These are phyloP conservation scores for Phytophthora agathidicida DNA, from an alignment of 352 stramenopile species.

Conservation along the genomic window DNA sequence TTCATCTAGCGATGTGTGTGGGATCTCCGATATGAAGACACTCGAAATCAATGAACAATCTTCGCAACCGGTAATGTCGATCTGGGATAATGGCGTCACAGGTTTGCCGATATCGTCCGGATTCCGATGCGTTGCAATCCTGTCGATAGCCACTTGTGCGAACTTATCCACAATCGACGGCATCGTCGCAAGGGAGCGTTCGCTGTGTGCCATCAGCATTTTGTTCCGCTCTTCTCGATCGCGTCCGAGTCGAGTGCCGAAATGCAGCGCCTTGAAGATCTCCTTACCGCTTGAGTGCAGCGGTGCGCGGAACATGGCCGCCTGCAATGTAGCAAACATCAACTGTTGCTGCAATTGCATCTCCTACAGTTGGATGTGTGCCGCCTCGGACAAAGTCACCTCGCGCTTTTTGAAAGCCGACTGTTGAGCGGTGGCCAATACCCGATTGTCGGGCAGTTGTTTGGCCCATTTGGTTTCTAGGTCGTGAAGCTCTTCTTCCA, in stretches of 20 bases:
- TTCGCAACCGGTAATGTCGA: slow-evolving; percentile 10
- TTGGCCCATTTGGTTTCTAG: slow-evolving; percentile 17
- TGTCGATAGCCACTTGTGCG: slow-evolving; percentile 9
- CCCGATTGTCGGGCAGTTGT: slow-evolving; percentile 6
- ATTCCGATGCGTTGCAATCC: neutral
- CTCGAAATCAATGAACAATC: slow-evolving; percentile 22
- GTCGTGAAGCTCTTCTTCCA: slow-evolving; percentile 22
- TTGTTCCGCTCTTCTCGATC: slow-evolving; percentile 5
- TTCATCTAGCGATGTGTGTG: slow-evolving; percentile 16
- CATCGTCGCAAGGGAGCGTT: slow-evolving; percentile 8
- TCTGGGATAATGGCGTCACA: neutral
- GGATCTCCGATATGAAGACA: slow-evolving; percentile 29
- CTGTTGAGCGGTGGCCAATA: slow-evolving; percentile 3
- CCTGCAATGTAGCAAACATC: slow-evolving; percentile 27
- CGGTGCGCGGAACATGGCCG: slow-evolving; percentile 10
- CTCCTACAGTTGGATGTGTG: slow-evolving; percentile 15
- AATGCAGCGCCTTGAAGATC: slow-evolving; percentile 26
- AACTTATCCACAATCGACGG: slow-evolving; percentile 17
- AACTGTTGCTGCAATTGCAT: slow-evolving; percentile 24
- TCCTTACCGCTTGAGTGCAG: slow-evolving; percentile 17
- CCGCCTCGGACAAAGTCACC: neutral
- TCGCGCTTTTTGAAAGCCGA: slow-evolving; percentile 16
- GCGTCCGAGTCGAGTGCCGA: slow-evolving; percentile 7
- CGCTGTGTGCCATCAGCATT: slow-evolving; percentile 12
- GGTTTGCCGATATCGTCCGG: neutral